Base-by-base conservation (phyloP, 164 flowering plant species). In the Cinnamomum micranthum region DNA sequence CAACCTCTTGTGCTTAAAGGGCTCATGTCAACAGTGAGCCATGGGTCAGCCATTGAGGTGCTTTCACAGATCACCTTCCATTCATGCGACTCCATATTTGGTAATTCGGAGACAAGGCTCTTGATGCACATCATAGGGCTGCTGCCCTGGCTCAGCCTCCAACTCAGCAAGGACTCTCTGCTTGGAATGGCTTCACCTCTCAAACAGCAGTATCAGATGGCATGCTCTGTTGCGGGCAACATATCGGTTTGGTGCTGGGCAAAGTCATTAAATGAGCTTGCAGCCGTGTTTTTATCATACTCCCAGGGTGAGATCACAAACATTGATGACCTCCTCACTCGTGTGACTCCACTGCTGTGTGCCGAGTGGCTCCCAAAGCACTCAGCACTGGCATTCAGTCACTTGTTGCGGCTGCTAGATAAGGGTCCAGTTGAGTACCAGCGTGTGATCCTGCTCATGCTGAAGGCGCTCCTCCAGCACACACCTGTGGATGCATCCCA, bases 1-100 rank as follows among this genome's bases (percentile, higher is more conserved):
- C 99, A 93, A 80, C 99, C 99, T 70, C 94, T 95, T 70, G 99
- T 95, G 50, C 98, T 95, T 68, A 95, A 95, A 81, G 98, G 99
- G 35, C 91, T 95, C 2, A 88, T 91, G 91, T 93, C 97, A 65
- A 85, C 88, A 58, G 92, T 88, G 71, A 95, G 99, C 76, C 99
- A 95, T 74, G 84, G 87, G 58, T 90, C 86, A 62, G 90, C 99
- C 14, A 85, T 95, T 62, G 97, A 95, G 81, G 97, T 95, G 58
- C 91, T 95, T 17, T 91, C 96, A 2, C 84, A 88, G 67, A 93
- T 93, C 67, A 95, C 99, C 1, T 84, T 93, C 41, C 93, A 84
- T 67, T 91, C 99, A 4, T 95, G 99, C 71, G 98, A 95, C 82
- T 95, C 98, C 50, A 95, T 95, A 66, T 91, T 95, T 71, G 99